Conservation (phyloP, 192 early-diverging fungal genomes). For the Gryganskiella cystojenkinii region DNA sequence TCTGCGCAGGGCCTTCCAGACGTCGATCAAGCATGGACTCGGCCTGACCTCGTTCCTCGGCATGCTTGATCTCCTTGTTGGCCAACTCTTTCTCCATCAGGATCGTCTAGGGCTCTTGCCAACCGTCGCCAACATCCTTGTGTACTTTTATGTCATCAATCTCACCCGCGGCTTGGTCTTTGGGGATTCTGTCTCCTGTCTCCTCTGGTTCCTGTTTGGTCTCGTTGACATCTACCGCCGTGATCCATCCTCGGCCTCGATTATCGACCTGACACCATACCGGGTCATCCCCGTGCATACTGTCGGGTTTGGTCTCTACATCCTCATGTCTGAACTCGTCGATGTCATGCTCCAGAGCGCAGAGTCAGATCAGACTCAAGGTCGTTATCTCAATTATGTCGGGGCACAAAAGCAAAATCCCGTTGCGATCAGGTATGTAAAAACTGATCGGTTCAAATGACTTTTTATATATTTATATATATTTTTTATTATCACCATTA, state of each 20-base stretch:
- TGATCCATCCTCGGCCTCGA: conserved; percentile 38
- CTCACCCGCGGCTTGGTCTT: conserved; percentile 45
- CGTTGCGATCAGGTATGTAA: conserved; percentile 34
- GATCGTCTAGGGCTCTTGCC: conserved; percentile 46
- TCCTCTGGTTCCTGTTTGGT: conserved; percentile 48
- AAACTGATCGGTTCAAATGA: not conserved
- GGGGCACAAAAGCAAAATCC: conserved; percentile 39
- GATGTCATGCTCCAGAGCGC: conserved; percentile 53
- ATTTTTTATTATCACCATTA: not conserved
- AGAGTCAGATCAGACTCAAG: conserved; percentile 42
- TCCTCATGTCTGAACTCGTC: conserved; percentile 51
- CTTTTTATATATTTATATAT: not conserved
- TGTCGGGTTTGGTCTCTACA: conserved; percentile 48
- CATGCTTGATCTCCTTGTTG: conserved; percentile 49
- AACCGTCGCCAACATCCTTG: conserved; percentile 50
- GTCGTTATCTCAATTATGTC: conserved; percentile 41
- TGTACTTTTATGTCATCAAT: conserved; percentile 55
- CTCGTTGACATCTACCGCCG: conserved; percentile 49
- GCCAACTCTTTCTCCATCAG: conserved; percentile 48
- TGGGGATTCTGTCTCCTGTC: conserved; percentile 49
- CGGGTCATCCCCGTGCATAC: conserved; percentile 51
- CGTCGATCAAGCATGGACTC: conserved; percentile 47
- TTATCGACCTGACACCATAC: conserved; percentile 43
- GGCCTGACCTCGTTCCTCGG: conserved; percentile 50
- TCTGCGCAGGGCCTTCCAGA: conserved; percentile 42